Base-by-base conservation (phyloP, 75 land plant species). In the Pinus tabuliformis region DNA sequence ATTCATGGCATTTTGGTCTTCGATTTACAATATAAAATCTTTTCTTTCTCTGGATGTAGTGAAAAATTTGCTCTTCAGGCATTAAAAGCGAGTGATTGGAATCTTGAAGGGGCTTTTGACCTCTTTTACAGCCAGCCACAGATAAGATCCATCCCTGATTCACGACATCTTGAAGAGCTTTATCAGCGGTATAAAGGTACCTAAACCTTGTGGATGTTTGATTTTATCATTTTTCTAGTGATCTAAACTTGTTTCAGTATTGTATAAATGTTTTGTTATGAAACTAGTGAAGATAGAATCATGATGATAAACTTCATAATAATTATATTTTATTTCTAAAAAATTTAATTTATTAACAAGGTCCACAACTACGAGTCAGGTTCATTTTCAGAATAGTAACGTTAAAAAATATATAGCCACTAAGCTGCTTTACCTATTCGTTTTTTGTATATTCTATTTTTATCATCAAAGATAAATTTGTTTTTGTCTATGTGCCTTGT, bases 41-140 rank as follows among this genome's bases (percentile, higher is more conserved):
- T 33, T 72, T 36, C 20, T 42, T 45, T 73, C 70, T 22, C 7
- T 81, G 20, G 22, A 22, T 83, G 83, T 83, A 96, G 99, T 89
- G 99, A 96, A 72, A 94, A 94, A 64, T 83, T 84, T 81, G 97
- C 99, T 36, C 77, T 91, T 24, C 85, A 85, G 54, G 88, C 91
- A 18, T 78, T 96, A 56, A 96, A 94, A 81, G 87, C 92, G 37
- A 96, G 99, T 80, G 99, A 96, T 77, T 96, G 97, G 97, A 91
- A 91, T 82, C 84, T 94, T 75, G 99, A 96, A 74, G 95, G 89
- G 57, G 99, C 99, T 33, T 88, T 96, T 86, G 99, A 96, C 62
- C 75, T 91, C 36, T 96, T 89, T 70, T 96, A 94, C 77, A 94
- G 89, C 82, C 97, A 93, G 70, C 94, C 94, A 18, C 95, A 91